Evolutionary conservation across 2,329 filamentous ascomycete genomes (phyloP), one percentile per base, ranked within the genome.

Genomic region (Clonostachys sp.): DNA sequence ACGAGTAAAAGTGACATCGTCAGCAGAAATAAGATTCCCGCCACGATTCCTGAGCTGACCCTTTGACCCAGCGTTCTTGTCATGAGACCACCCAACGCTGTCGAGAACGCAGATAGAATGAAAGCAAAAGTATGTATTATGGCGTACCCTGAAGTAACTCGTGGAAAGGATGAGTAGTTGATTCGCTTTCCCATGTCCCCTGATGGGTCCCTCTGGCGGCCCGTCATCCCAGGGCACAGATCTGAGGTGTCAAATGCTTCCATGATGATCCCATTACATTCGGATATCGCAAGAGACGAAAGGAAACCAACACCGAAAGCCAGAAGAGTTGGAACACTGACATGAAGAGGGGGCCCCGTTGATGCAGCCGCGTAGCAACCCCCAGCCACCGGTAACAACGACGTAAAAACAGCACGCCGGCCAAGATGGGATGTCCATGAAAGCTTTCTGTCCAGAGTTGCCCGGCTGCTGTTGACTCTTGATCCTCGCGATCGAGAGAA

Each of bases 161-260:
- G 78, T 7, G 88, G 88, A 53, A 88, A 90, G 1, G 82, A 85
- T 0, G 86, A 88, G 67, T 89, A 91, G 59, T 88, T 89, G 12
- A 81, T 89, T 42, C 70, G 68, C 41, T 73, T 75, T 14, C 66
- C 62, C 10, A 59, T 57, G 45, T 63, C 65, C 12, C 61, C 59
- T 6, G 67, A 67, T 5, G 59, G 56, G n/a, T 68, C 69, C 30
- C 65, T 70, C n/a, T 73, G 73, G 14, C 73, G 72, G 33, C 79
- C 78, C 7, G 77, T 86, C 72, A 86, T 84, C 12, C 85, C 84
- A 3, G 85, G 82, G 54, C 87, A 86, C 5, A 91, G 72, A 61
- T 91, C 88, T 39, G 84, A 89, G n/a, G 83, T 87, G 61, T 91
- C 88, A 61, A 86, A 91, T 0, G 83, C 84, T 59, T 91, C 87